These are phyloP conservation scores for Fusarium ramigenum DNA, from an alignment of 2,329 filamentous ascomycete genomes.

Conservation along the genomic window DNA sequence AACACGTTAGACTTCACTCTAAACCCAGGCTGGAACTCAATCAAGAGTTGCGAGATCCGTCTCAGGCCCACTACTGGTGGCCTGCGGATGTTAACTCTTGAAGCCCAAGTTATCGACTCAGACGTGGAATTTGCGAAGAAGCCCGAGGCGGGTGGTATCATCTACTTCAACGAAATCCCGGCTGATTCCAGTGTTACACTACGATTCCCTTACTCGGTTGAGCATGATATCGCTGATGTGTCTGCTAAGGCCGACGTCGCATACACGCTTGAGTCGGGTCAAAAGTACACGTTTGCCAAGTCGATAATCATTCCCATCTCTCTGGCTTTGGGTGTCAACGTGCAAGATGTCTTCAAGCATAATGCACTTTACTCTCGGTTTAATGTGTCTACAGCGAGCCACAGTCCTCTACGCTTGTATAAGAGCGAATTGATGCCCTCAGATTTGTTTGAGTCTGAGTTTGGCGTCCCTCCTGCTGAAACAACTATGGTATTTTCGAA, in stretches of 20 bases:
- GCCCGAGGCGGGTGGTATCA: slow-evolving; percentile 64
- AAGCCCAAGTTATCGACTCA: slow-evolving; percentile 61
- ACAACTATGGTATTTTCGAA: slow-evolving; percentile 77
- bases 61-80: slow-evolving; percentile 73
- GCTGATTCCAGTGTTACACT: slow-evolving; percentile 63
- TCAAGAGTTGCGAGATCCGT: slow-evolving; percentile 67
- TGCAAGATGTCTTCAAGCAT: slow-evolving; percentile 94
- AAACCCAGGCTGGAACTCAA: slow-evolving; percentile 77
- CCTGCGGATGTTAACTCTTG: slow-evolving; percentile 68
- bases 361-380: slow-evolving; percentile 86
- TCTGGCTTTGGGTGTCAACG: slow-evolving; percentile 90
- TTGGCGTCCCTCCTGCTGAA: slow-evolving; percentile 62
- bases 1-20: slow-evolving; percentile 81
- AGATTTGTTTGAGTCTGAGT: slow-evolving; percentile 72
- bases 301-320: slow-evolving; percentile 75
- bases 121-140: slow-evolving; percentile 57
- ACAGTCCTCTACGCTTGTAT: slow-evolving; percentile 78
- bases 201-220: slow-evolving; percentile 82
- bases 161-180: slow-evolving; percentile 60
- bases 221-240: slow-evolving; percentile 77
- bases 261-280: slow-evolving; percentile 74
- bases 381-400: slow-evolving; percentile 83
- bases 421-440: slow-evolving; percentile 76
- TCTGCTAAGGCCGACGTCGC: slow-evolving; percentile 78
- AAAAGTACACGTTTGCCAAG: slow-evolving; percentile 50